Evolutionary conservation across 352 stramenopile genomes (phyloP).

Genomic region (Globisporangium uncinulatum): DNA sequence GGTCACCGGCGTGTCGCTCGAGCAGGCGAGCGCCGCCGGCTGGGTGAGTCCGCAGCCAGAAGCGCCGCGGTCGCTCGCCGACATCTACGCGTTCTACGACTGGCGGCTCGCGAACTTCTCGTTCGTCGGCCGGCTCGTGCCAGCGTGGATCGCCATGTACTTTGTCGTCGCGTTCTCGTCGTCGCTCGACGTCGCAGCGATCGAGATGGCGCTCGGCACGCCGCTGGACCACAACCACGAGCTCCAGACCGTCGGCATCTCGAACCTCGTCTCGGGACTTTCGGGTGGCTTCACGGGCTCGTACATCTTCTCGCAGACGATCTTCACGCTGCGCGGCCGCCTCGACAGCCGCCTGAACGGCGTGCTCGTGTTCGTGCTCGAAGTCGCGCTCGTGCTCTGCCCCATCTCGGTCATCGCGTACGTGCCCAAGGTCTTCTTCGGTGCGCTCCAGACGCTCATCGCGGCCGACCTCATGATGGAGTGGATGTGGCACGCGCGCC

Average conservation of each 20-base stretch:
- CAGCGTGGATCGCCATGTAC: slow-evolving; percentile 96
- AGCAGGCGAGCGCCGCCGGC: slow-evolving; percentile 87
- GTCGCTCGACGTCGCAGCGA: slow-evolving; percentile 96
- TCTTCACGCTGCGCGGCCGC: slow-evolving; percentile 80
- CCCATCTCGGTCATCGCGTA: slow-evolving; percentile 94
- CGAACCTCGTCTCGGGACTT: slow-evolving; percentile 94
- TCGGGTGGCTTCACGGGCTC: slow-evolving; percentile 96
- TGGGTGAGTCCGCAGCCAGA: slow-evolving; percentile 88
- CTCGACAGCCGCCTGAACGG: slow-evolving; percentile 69
- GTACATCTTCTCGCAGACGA: slow-evolving; percentile 99
- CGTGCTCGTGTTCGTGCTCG: slow-evolving; percentile 71
- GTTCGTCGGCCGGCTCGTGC: slow-evolving; percentile 63
- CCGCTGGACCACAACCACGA: slow-evolving; percentile 96
- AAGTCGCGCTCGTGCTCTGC: slow-evolving; percentile 74
- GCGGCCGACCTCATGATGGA: slow-evolving; percentile 96
- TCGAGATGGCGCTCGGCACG: slow-evolving; percentile 94
- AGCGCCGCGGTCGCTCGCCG: slow-evolving; percentile 44
- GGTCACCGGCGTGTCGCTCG: slow-evolving; percentile 61
- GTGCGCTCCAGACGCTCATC: slow-evolving; percentile 95
- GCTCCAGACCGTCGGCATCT: slow-evolving; percentile 93
- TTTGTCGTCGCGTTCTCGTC: slow-evolving; percentile 98
- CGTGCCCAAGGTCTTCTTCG: slow-evolving; percentile 98
- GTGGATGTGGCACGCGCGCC: slow-evolving; percentile 90
- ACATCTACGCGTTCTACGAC: slow-evolving; percentile 82
- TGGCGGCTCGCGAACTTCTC: slow-evolving; percentile 54